Base-by-base conservation (phyloP, 2,329 filamentous ascomycete species). In the Cadophora gregata region DNA sequence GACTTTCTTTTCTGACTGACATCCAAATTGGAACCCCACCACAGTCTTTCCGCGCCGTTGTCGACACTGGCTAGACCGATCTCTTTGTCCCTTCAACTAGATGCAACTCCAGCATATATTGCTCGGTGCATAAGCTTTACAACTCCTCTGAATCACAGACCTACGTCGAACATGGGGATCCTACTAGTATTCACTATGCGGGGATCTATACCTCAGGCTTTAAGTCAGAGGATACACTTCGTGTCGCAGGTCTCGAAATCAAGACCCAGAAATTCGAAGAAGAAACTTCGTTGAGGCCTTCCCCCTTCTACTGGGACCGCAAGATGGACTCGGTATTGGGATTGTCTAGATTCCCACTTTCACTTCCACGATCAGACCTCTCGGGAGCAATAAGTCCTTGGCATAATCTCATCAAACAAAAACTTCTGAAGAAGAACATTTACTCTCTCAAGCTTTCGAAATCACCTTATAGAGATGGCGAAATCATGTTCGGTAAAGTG, bases 21-120 rank as follows among this genome's bases (percentile, higher is more conserved):
- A 31, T 53, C 21, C 50, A 53, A 53, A 53, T 53, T 33, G 50
- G 50, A 53, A 53, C 50, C n/a, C 50, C 50, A 33, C 50, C 27
- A 53, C 50, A 53, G 50, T 53, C 48, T 51, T 51, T 53, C 50
- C 50, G 50, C 50, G 50, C 50, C 33, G 27, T 53, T 53, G 50
- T 53, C 27, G 50, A 53, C 27, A 53, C 27, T 19, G 33, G 50
- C 50, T 53, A 19, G 50, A 27, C 27, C 27, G 50, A 53, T 27
- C 50, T 53, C 27, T 53, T 53, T 16, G 50, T 53, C 50, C 50
- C 50, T 53, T 53, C 50, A 5, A 53, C 27, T 9, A 53, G 33
- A 33, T 53, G 27, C n/a, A 53, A 53, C 12, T 53, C 50, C 14
- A 31, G 50, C 50, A 7, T 16, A 53, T 25, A 25, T 53, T 53